These are phyloP conservation scores for Marasmius sp. DNA, from an alignment of 1,284 basidiomycete genomes.

Conservation along the genomic window DNA sequence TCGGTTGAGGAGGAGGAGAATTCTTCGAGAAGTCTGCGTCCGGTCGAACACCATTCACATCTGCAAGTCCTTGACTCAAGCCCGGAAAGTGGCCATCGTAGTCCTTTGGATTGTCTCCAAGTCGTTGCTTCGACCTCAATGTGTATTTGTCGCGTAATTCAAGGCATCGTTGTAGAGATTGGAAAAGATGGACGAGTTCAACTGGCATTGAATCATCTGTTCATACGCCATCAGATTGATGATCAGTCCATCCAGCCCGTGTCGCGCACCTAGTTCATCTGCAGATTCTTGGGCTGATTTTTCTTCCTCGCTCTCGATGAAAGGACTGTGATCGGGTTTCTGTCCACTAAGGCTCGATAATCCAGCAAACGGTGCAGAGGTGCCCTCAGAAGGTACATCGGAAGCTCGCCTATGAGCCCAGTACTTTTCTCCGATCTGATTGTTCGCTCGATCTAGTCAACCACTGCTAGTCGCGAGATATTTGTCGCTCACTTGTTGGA, in stretches of 20 bases:
- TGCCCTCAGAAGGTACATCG: constrained; percentile 44
- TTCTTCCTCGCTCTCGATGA: constrained; percentile 41
- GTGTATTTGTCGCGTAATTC: constrained; percentile 94
- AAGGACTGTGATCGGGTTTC: constrained; percentile 25
- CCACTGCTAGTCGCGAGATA: constrained; percentile 2
- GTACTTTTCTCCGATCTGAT: constrained; percentile 71
- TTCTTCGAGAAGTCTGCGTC: constrained; percentile 47
- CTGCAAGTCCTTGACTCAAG: constrained; percentile 55
- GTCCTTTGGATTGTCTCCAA: constrained; percentile 91
- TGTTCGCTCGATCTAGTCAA: neutral
- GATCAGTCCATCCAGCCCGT: neutral
- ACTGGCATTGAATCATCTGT: constrained; percentile 43
- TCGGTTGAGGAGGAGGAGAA: constrained; percentile 28
- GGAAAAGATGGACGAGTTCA: constrained; percentile 57
- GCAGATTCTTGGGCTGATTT: neutral
- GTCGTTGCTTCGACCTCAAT: constrained; percentile 75
- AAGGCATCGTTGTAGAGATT: constrained; percentile 76
- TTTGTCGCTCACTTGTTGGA: constrained; percentile 59
- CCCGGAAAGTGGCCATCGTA: constrained; percentile 77
- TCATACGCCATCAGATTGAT: constrained; percentile 8
- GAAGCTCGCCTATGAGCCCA: constrained; percentile 59
- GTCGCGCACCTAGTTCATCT: constrained; percentile 1
- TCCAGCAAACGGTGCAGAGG: constrained; percentile 30
- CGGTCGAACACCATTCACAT: constrained; percentile 67
- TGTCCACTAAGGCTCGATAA: constrained; percentile 19